Conservation (phyloP, 768 basidiomycete genomes). For the Epithele typhae region DNA sequence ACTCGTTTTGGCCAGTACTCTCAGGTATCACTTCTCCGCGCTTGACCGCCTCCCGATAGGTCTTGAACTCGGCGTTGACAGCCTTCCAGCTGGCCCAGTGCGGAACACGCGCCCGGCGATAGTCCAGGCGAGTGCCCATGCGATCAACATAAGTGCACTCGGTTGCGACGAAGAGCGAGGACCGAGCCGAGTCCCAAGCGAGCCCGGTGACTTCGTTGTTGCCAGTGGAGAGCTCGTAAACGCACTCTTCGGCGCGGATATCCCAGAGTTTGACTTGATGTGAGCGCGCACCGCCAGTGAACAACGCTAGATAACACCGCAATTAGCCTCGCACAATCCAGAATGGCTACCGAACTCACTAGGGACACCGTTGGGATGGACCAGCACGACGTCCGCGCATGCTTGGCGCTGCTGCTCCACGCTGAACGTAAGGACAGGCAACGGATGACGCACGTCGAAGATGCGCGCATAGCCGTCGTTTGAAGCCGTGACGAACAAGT, state of each 20-base stretch:
- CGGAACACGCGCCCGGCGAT: conserved; percentile 20
- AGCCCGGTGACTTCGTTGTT: conserved; percentile 36
- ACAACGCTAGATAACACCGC: conserved; percentile 21
- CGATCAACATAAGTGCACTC: conserved; percentile 28
- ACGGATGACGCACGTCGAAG: conserved; percentile 33
- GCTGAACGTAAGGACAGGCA: conserved; percentile 34
- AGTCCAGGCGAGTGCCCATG: conserved; percentile 20
- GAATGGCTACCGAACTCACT: conserved; percentile 20
- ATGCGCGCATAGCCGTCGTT: conserved; percentile 36
- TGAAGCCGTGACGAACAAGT: conserved; percentile 33
- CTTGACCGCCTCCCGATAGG: conserved; percentile 1
- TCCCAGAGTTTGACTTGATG: conserved; percentile 42
- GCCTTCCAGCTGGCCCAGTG: conserved; percentile 12
- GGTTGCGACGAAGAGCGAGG: conserved; percentile 34
- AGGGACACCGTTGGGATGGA: conserved; percentile 36
- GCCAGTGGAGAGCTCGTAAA: conserved; percentile 42
- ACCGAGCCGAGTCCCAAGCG: conserved; percentile 27
- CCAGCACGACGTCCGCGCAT: conserved; percentile 23
- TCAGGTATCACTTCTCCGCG: neutral
- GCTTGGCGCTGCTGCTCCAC: conserved; percentile 16
- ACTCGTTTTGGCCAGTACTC: neutral
- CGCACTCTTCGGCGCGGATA: conserved; percentile 28
- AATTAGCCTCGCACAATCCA: no score
- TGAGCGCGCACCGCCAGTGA: conserved; percentile 25
- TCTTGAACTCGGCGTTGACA: conserved; percentile 13